These are phyloP conservation scores for Ophiocordyceps robertsii DNA, from an alignment of 2,329 filamentous ascomycete genomes.

Conservation along the genomic window DNA sequence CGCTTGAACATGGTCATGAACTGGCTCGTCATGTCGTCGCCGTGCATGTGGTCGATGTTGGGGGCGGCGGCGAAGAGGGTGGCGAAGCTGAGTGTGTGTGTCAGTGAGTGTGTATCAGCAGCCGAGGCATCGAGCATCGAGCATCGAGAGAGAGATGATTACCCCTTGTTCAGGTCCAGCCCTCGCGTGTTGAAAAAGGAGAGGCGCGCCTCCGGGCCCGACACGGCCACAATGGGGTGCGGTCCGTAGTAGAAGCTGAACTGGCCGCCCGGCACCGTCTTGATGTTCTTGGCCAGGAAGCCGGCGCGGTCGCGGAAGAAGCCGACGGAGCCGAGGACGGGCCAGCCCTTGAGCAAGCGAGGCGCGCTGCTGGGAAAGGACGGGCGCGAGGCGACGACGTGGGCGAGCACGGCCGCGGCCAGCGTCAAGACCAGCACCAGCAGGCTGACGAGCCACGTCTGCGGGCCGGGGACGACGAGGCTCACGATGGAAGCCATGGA, in stretches of 20 bases:
- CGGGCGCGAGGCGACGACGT: constrained; percentile 5
- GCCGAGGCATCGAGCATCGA: too few species aligned
- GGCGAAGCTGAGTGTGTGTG: too few species aligned
- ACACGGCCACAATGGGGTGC: constrained; percentile 28
- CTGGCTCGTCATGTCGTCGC: constrained; percentile 9
- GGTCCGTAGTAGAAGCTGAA: constrained; percentile 35
- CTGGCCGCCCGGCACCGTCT: constrained; percentile 22
- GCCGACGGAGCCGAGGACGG: constrained; percentile 26
- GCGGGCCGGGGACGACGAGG: constrained; percentile 2
- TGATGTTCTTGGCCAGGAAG: constrained; percentile 23
- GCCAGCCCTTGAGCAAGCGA: constrained; percentile 14
- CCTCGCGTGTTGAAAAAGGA: constrained; percentile 30
- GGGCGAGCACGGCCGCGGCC: constrained; percentile 1
- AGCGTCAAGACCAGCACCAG: constrained; percentile 3
- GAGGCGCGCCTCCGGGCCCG: constrained; percentile 25
- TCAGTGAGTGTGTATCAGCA: too few species aligned
- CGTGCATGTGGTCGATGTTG: constrained; percentile 6
- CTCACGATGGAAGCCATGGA: background rate
- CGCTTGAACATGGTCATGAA: constrained; percentile 17
- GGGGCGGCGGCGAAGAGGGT: constrained; percentile 17
- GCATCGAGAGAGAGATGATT: too few species aligned
- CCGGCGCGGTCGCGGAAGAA: constrained; percentile 33
- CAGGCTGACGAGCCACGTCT: constrained; percentile 3
- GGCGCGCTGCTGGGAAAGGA: constrained; percentile 12
- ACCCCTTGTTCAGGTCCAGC: constrained; percentile 30